Evolutionary conservation across 148 eudicot genomes (phyloP), one percentile per base, ranked within the genome.

Genomic region (Spergularia marina): DNA sequence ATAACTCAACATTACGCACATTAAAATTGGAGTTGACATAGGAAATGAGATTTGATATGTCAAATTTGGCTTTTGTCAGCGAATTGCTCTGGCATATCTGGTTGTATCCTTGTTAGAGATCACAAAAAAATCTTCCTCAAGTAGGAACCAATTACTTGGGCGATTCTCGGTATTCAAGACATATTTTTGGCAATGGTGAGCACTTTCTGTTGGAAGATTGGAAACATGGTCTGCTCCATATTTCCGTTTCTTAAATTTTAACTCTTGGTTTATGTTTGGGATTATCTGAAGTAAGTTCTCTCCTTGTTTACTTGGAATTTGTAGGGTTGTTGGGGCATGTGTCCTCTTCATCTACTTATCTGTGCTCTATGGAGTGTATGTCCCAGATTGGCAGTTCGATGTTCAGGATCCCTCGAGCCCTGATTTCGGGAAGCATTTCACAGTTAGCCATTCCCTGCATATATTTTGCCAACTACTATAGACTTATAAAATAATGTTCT

Each of bases 11-110:
- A 49, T 77, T 54, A 53, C 12, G 1, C 53, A 41, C 20, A 13
- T 39, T 4, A 36, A 80, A 52, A 40, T 55, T 23, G 58, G 66
- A 54, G 18, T 53, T 67, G 65, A 53, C 14, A 17, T 59, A 0
- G 63, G 53, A 66, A 13, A 25, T 59, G 64, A 41, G 60, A 53
- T 61, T 69, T 81, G 25, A 77, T 68, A 40, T 40, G 11, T 56
- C 61, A 49, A 44, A 52, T 68, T 63, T 69, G 53, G 39, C 65
- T 65, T 30, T 77, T 82, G 70, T 16, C 77, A 94, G 98, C 89
- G 98, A 88, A 94, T 94, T 74, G 95, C 95, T 80, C 78, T 94
- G 36, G 91, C 93, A 60, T 94, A 94, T 85, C 76, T 94, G 65
- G 79, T 94, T 40, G 93, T 94, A 71, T 83, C 97, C 47, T 60